Percentiles rank a stretch among this genome's conserved stretches.
Evolutionary conservation across 2,329 filamentous ascomycete genomes (phyloP).

Genomic region (Knoxdaviesia capensis): DNA sequence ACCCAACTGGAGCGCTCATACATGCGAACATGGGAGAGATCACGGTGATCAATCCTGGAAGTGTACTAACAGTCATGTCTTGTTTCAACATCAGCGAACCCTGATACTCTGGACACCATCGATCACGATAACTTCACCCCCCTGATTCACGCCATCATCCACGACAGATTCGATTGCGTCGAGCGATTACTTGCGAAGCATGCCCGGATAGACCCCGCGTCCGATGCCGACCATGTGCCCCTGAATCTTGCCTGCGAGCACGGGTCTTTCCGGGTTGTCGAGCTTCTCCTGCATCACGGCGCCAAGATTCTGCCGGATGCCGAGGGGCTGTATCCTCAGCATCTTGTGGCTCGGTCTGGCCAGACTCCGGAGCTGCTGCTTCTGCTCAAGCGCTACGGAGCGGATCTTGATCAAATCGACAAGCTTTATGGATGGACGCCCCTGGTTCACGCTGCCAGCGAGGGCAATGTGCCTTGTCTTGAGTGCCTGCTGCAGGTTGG

Average conservation of each 20-base stretch:
- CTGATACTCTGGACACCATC: slow-evolving; percentile 63
- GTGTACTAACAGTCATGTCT: too few relatives aligned
- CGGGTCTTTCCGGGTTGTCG: slow-evolving; percentile 66
- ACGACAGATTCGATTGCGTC: slow-evolving; percentile 64
- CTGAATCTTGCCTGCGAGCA: slow-evolving; percentile 91
- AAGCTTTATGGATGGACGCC: slow-evolving; percentile 97
- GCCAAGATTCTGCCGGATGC: slow-evolving; percentile 81
- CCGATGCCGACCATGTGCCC: slow-evolving; percentile 80
- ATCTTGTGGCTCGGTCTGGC: slow-evolving; percentile 79
- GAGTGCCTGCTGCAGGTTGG: slow-evolving; percentile 62
- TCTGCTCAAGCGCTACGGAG: slow-evolving; percentile 66
- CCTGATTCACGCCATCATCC: slow-evolving; percentile 84
- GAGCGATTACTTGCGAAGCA: slow-evolving; percentile 55
- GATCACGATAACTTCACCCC: slow-evolving; percentile 97
- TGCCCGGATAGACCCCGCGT: slow-evolving; percentile 69
- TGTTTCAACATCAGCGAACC: slow-evolving; percentile 27
- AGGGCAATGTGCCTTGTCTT: slow-evolving; percentile 81
- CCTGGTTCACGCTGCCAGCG: slow-evolving; percentile 85
- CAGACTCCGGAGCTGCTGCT: slow-evolving; percentile 62
- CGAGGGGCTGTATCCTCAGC: slow-evolving; percentile 91
- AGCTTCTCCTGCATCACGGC: slow-evolving; percentile 61
- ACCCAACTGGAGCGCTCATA: neutral
- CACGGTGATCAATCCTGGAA: too few relatives aligned
- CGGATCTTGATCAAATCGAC: slow-evolving; percentile 78
- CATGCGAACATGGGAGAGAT: too few relatives aligned